phyloP scores from a whole-genome alignment of 176 grass and related monocot species.

The Aegilops longissima region DNA sequence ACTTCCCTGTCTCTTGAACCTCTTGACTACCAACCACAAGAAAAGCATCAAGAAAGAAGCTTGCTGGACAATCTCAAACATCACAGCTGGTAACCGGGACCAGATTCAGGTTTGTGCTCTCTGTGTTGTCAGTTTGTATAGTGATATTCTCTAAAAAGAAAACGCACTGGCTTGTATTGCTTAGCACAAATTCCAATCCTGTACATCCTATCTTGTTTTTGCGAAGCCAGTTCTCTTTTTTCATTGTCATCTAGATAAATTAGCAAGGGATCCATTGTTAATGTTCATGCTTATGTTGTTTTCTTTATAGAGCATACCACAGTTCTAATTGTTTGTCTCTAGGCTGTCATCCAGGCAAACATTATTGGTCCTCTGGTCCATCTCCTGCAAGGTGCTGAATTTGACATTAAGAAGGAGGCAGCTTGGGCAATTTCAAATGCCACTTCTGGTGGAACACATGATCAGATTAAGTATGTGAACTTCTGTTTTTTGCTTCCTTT shows the following conservation, averaged over 20 bases:
- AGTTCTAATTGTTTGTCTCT: constrained; percentile 9
- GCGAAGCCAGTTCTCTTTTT: not conserved
- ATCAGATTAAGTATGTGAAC: constrained; percentile 60
- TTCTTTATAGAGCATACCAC: not conserved
- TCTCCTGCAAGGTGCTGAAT: constrained; percentile 71
- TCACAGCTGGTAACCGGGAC: constrained; percentile 90
- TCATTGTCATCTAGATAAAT: not conserved
- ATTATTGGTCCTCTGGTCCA: constrained; percentile 62
- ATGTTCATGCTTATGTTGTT: not conserved
- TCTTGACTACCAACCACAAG: constrained; percentile 84
- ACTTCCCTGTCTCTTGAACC: constrained; percentile 82
- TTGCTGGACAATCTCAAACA: constrained; percentile 97
- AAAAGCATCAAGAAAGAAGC: constrained; percentile 99
- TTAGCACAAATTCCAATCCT: not conserved
- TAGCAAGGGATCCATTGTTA: not conserved
- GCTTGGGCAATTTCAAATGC: constrained; percentile 80
- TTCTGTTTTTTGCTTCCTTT: not conserved
- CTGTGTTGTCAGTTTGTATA: not conserved
- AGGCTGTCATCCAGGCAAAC: constrained; percentile 67
- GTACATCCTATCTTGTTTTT: not conserved
- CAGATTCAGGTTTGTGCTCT: constrained; percentile 80
- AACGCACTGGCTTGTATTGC: not conserved
- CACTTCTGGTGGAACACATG: constrained; percentile 70
- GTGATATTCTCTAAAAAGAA: not conserved
- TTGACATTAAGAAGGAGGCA: constrained; percentile 80